Evolutionary conservation across 2,329 filamentous ascomycete species (phyloP), one percentile per base, ranked within the genome.

Genomic region (Xylogone sp.): DNA sequence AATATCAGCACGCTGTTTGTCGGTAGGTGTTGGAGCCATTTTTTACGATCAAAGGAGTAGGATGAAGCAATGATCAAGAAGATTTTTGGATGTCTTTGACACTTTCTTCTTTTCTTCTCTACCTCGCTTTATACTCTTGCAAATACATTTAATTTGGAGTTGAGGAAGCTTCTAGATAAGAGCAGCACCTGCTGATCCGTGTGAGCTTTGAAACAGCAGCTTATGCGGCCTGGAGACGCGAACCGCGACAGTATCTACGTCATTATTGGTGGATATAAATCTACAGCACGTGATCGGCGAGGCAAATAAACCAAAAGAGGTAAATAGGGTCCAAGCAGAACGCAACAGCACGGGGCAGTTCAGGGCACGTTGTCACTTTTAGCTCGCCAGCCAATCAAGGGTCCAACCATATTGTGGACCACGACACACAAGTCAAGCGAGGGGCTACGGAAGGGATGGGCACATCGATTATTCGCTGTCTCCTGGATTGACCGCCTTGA

Each of bases 1-100:
- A 18, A 53, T 44, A 22, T 46, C 48, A 44, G 45, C 21, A 31
- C 45, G 42, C 18, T 56, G 45, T 42, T 56, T 43, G 7, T 45
- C 2, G 3, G 51, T 56, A 16, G 53, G 48, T 22, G 13, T 19
- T 52, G 21, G 20, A 31, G 34, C 20, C 21, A 34, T 22, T 21
- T 45, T 24, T 42, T 24, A 13, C 7, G 13, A 31, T 31, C n/a
- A 39, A 39, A 5, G 34, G 10, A 18, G 13, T 39, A 16, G 13
- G 34, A 39, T 7, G 34, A 27, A 27, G 10, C 24, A 27, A 27
- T n/a, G n/a, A n/a, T 27, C 10, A 10, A 10, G 24, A 27, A 27
- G 24, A 27, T 5, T 27, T 27, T 27, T n/a, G n/a, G n/a, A n/a
- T n/a, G n/a, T n/a, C n/a, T n/a, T n/a, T n/a, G n/a, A n/a, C n/a